phyloP scores from a whole-genome alignment of 2,329 filamentous ascomycete genomes.

The Diplocarpon mali region DNA sequence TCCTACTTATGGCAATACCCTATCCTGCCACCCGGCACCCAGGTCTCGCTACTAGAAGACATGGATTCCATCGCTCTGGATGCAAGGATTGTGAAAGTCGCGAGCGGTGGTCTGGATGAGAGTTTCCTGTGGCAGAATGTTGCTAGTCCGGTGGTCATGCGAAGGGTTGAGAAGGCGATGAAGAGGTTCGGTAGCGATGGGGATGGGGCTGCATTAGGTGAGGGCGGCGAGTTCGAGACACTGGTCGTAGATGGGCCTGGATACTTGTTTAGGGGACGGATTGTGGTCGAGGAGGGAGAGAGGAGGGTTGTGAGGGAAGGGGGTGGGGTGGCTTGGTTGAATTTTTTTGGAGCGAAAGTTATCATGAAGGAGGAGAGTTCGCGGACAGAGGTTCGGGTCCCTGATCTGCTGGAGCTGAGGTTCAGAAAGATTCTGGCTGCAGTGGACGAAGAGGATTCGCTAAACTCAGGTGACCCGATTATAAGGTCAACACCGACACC shows the following conservation, averaged over 20 bases:
- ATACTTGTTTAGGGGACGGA: slow-evolving; percentile 59
- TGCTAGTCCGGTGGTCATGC: slow-evolving; percentile 40
- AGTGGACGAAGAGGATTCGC: slow-evolving; percentile 1
- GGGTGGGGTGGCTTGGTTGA: slow-evolving; percentile 67
- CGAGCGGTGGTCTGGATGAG: slow-evolving; percentile 78
- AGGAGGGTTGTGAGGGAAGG: slow-evolving; percentile 50
- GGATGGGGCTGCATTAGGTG: slow-evolving; percentile 67
- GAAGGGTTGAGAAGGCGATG: slow-evolving; percentile 41
- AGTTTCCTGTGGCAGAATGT: slow-evolving; percentile 73
- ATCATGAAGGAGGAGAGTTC: slow-evolving; percentile 31
- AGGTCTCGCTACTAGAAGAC: slow-evolving; percentile 56
- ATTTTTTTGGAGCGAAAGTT: slow-evolving; percentile 43
- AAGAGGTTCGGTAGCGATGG: slow-evolving; percentile 54
- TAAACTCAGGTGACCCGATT: neutral
- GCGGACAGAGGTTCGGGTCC: slow-evolving; percentile 37
- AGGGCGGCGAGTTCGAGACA: slow-evolving; percentile 95
- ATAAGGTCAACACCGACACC: neutral
- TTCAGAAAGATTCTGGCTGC: slow-evolving; percentile 34
- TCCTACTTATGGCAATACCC: slow-evolving; percentile 92
- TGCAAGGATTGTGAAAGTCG: slow-evolving; percentile 89
- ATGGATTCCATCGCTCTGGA: slow-evolving; percentile 72
- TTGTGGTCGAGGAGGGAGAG: slow-evolving; percentile 47
- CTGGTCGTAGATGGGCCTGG: slow-evolving; percentile 72
- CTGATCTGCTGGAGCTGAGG: slow-evolving; percentile 53
- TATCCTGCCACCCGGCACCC: slow-evolving; percentile 44